A percentile compares a stretch with the other conserved stretches of the same genome.
phyloP scores from a whole-genome alignment of 2,329 filamentous ascomycete species.

The Colletotrichum falcatum region DNA sequence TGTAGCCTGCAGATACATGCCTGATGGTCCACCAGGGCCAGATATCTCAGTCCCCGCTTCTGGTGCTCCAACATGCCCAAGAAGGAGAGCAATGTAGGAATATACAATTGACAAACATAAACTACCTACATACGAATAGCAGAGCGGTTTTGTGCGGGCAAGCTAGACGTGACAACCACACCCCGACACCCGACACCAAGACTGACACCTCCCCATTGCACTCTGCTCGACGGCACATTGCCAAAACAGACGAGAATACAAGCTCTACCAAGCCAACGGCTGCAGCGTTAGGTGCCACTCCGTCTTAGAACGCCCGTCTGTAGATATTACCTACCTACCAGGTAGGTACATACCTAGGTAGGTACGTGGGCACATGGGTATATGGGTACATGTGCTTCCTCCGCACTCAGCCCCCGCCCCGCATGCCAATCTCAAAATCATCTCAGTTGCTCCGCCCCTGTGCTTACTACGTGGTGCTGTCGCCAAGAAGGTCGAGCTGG shows the following conservation, averaged over 20 bases:
- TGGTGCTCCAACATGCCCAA: neutral
- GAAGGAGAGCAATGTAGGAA: neutral
- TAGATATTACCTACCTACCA: no score
- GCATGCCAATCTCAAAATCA: constrained; percentile 23
- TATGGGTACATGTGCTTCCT: constrained; percentile 12
- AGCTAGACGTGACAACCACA: constrained; percentile 8
- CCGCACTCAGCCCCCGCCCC: constrained; percentile 30
- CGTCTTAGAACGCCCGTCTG: constrained; percentile 1
- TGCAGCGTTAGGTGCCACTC: constrained; percentile 14
- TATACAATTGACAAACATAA: constrained; percentile 7
- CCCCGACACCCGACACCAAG: neutral
- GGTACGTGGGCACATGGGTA: no score
- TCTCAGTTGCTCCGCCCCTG: constrained; percentile 7
- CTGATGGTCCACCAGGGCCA: constrained; percentile 5
- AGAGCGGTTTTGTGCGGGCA: neutral
- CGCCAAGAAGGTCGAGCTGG: constrained; percentile 32
- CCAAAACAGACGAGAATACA: neutral
- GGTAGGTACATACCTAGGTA: no score
- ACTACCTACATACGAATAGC: no score
- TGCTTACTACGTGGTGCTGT: constrained; percentile 2
- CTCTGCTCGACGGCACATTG: neutral
- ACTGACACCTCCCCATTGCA: neutral
- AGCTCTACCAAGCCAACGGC: constrained; percentile 3
- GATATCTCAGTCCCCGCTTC: constrained; percentile 10
- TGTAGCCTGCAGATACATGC: constrained; percentile 5